Evolutionary conservation across 495 filamentous ascomycete species (phyloP).

Genomic region (Aspergillus sclerotiicarbonarius): DNA sequence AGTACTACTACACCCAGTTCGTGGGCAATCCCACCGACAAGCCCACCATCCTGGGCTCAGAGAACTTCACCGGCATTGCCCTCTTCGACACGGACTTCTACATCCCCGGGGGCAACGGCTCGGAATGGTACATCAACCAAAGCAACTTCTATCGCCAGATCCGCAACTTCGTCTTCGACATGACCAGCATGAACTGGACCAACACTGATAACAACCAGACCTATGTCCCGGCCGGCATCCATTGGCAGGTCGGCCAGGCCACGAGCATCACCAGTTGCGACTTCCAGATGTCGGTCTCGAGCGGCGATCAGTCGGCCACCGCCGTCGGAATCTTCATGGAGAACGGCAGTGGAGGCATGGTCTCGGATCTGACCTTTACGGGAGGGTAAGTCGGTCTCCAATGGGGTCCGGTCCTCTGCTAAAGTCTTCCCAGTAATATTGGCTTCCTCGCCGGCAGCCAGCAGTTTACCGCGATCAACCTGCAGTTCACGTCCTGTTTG

Average conservation of each 20-base stretch:
- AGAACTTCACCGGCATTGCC: conserved; percentile 16
- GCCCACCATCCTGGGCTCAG: conserved; percentile 17
- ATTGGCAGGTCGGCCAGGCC: conserved; percentile 35
- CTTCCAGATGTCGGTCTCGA: conserved; percentile 40
- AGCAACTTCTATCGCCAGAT: conserved; percentile 30
- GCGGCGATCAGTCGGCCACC: conserved; percentile 7
- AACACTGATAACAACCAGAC: conserved; percentile 4
- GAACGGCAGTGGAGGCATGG: conserved; percentile 41
- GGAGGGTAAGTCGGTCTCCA: conserved; percentile 17
- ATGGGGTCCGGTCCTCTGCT: background rate
- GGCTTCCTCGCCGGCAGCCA: conserved; percentile 60
- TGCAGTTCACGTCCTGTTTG: conserved; percentile 2
- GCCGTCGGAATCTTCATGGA: conserved; percentile 56
- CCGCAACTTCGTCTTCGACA: conserved; percentile 29
- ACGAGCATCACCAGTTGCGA: conserved; percentile 41
- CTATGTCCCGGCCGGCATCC: conserved; percentile 25
- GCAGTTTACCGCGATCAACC: conserved; percentile 56
- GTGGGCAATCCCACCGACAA: conserved; percentile 23
- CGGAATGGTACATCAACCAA: conserved; percentile 22
- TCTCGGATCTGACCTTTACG: conserved; percentile 56
- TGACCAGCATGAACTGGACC: conserved; percentile 26
- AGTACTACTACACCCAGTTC: conserved; percentile 30
- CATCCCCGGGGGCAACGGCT: conserved; percentile 22
- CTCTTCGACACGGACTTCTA: conserved; percentile 39
- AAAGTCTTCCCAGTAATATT: conserved; percentile 26